Evolutionary conservation across 2,329 filamentous ascomycete genomes (phyloP).

Genomic region (Verticillium zaregamsianum): DNA sequence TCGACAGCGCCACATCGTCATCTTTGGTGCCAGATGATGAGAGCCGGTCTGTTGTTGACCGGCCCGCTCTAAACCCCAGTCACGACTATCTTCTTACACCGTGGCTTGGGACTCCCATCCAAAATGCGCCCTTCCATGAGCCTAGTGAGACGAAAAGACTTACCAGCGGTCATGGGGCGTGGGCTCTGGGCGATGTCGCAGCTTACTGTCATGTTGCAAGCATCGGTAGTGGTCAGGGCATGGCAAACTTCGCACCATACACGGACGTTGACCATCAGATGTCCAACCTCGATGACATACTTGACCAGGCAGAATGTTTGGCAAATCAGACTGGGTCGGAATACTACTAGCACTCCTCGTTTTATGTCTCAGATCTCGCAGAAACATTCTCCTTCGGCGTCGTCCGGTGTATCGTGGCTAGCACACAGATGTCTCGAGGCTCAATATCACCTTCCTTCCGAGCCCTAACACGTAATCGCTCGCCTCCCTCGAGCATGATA

Average conservation of each 20-base stretch:
- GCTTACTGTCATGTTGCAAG: too few relatives aligned
- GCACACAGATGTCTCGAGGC: background rate
- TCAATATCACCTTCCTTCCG: background rate
- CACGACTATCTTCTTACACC: too few relatives aligned
- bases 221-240: background rate
- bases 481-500: background rate
- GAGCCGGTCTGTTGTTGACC: too few relatives aligned
- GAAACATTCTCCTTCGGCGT: background rate
- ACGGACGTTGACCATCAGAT: background rate
- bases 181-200: too few relatives aligned
- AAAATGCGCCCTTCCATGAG: too few relatives aligned
- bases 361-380: background rate
- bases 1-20: background rate
- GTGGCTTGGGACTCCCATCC: too few relatives aligned
- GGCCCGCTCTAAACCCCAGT: too few relatives aligned
- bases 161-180: too few relatives aligned
- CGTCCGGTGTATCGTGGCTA: background rate
- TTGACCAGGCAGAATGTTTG: background rate
- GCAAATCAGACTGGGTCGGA: too few relatives aligned
- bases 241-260: background rate
- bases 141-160: too few relatives aligned
- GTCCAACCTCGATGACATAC: background rate
- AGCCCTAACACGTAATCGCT: background rate
- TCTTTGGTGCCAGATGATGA: too few relatives aligned
- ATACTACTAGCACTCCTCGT: background rate